A percentile compares a stretch with the other conserved stretches of the same genome.
These are phyloP conservation scores for Mortierella sp. DNA, from an alignment of 371 early-diverging fungal species.

Conservation along the genomic window DNA sequence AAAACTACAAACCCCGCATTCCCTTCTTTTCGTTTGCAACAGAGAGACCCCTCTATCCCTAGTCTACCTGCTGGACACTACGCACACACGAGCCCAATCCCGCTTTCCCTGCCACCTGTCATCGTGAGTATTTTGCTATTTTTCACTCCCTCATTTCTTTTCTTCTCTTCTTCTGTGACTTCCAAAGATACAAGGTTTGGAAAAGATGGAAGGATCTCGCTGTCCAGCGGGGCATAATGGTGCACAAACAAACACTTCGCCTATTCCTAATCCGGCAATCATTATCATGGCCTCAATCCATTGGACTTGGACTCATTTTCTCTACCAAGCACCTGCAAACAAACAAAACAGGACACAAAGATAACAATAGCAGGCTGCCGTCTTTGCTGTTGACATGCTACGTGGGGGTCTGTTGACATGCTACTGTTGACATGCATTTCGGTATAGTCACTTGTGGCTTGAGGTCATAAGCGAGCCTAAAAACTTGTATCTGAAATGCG, in stretches of 20 bases:
- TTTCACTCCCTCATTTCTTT: not conserved
- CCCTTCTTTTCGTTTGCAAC: not conserved
- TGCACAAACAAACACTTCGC: not conserved
- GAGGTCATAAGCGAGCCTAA: not conserved
- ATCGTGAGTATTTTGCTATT: conserved; percentile 3
- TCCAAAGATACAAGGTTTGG: conserved; percentile 31
- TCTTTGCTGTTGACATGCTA: no score
- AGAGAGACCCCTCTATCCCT: no score
- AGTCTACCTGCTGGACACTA: not conserved
- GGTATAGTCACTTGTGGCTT: not conserved
- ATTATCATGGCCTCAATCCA: no score
- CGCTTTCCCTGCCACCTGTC: not conserved
- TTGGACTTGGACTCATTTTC: not conserved
- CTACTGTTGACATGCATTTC: not conserved
- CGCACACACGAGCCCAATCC: not conserved
- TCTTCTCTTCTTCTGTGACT: not conserved
- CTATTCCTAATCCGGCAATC: conserved; percentile 1
- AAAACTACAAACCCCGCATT: conserved; percentile 6
- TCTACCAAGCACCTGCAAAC: not conserved
- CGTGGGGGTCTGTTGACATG: no score
- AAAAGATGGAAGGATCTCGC: conserved; percentile 41
- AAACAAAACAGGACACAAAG: not conserved
- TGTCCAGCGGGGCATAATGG: conserved; percentile 1
- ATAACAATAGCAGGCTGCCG: not conserved
- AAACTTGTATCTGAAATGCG: not conserved